A percentile compares a stretch with the other conserved stretches of the same genome.
These are phyloP conservation scores for Arabis hirsuta DNA, from an alignment of 345 rosid species.

Conservation along the genomic window DNA sequence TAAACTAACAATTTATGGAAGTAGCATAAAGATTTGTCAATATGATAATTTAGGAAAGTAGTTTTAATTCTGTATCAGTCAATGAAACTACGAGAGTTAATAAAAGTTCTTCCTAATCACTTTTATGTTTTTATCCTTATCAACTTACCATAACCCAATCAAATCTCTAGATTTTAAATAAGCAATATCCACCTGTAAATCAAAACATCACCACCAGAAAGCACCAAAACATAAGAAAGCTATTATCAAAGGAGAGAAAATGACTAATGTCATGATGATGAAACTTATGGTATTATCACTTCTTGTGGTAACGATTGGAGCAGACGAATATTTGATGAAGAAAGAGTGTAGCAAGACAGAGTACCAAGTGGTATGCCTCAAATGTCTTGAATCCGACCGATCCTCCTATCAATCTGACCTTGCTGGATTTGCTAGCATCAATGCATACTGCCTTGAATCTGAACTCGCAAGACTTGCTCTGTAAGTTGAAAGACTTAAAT, in stretches of 20 bases:
- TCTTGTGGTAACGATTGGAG: neutral
- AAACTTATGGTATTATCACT: constrained; percentile 8
- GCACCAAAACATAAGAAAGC: neutral
- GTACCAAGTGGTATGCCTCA: neutral
- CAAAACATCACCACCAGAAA: neutral
- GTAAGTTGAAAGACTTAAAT: neutral
- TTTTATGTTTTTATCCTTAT: too few relatives aligned
- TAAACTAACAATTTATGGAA: too few relatives aligned
- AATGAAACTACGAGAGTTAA: too few relatives aligned
- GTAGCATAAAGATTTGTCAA: too few relatives aligned
- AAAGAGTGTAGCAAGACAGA: neutral
- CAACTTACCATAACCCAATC: neutral
- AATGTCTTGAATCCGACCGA: constrained; percentile 1
- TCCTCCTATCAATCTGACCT: neutral
- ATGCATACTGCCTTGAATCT: neutral
- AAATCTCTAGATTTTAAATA: neutral
- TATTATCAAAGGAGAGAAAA: neutral
- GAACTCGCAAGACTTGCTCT: neutral
- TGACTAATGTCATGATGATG: constrained; percentile 11
- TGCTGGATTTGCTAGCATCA: neutral
- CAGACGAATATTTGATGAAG: neutral
- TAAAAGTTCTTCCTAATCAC: too few relatives aligned
- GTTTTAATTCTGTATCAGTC: too few relatives aligned
- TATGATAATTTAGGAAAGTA: too few relatives aligned
- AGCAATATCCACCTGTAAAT: neutral